These are phyloP conservation scores for Fonsecaea erecta DNA, from an alignment of 2,329 filamentous ascomycete genomes.

Conservation along the genomic window DNA sequence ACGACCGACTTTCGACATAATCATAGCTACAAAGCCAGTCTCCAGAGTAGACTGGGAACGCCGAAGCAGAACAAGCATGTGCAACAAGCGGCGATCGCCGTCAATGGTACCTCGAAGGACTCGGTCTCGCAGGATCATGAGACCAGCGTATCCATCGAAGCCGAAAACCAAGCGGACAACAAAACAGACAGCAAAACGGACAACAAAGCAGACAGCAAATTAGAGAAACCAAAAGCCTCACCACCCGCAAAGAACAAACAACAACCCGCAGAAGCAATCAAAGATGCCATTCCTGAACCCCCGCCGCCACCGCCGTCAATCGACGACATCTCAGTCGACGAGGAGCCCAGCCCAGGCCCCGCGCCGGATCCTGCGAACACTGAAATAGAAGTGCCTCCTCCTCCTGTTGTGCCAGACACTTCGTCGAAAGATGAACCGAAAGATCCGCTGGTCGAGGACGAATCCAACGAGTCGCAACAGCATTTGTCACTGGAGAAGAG, in stretches of 20 bases:
- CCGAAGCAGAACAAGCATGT: background rate
- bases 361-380: too few species aligned
- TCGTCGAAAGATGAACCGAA: background rate
- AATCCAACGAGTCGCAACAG: constrained; percentile 15
- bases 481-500: constrained; percentile 28
- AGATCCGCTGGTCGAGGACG: constrained; percentile 10
- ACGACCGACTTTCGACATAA: background rate
- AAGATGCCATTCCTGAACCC: background rate
- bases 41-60: background rate
- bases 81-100: background rate
- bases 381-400: too few species aligned
- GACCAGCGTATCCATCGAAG: background rate
- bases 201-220: too few species aligned
- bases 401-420: too few species aligned
- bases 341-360: too few species aligned
- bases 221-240: too few species aligned
- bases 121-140: background rate
- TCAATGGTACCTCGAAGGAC: background rate
- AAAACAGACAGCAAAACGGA: too few species aligned
- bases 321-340: too few species aligned
- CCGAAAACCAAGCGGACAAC: too few species aligned
- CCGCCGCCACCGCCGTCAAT: too few species aligned
- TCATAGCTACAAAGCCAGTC: background rate
- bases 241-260: background rate
- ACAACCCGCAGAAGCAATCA: background rate